Base-by-base conservation (phyloP, 805 yeast species). In the Cyberlindnera petersonii region DNA sequence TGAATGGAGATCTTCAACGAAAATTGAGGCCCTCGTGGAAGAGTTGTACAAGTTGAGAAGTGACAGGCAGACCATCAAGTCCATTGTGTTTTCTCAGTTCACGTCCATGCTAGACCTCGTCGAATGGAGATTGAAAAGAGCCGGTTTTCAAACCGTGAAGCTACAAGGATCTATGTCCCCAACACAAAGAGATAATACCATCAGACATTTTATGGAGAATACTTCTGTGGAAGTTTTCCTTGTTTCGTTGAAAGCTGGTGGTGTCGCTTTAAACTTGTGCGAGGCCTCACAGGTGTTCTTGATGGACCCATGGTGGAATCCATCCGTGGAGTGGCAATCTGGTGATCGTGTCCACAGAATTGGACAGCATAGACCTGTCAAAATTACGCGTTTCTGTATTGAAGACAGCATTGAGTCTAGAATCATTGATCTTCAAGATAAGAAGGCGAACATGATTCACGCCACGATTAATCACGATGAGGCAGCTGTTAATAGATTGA, bases 231-330 rank as follows among this genome's bases (percentile, higher is more conserved):
- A 93, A 60, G 95, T 93, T 8, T 93, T 93, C 57, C 64, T 93
- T 47, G 98, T 93, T 8, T 87, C 96, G 24, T 72, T 93, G 53
- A 93, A 93, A 58, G 99, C 99, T 0, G 99, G 99, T 50, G 99
- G 99, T 65, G 98, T 93, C 30, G 98, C 98, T 0, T 70, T 93
- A 49, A 93, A 93, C 59, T 69, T 93, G 48, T 91, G 96, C 56
- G 99, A 94, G 55, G 98, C 98, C 0, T 88, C 94, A 3, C 98
- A 91, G 55, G 98, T 93, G 33, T 93, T 93, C 51, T 72, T 93
- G 31, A 70, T 93, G 69, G 99, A 93, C 55, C 98, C 98, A 24
- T 93, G 98, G 98, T 93, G 98, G 98, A 94, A 93, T 59, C 98
- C 98, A 1, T 84, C 95, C 50, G 93, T 91, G 7, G 98, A 93